Evolutionary conservation across 108 stramenopile genomes (phyloP).

Genomic region (Seminavis robusta): DNA sequence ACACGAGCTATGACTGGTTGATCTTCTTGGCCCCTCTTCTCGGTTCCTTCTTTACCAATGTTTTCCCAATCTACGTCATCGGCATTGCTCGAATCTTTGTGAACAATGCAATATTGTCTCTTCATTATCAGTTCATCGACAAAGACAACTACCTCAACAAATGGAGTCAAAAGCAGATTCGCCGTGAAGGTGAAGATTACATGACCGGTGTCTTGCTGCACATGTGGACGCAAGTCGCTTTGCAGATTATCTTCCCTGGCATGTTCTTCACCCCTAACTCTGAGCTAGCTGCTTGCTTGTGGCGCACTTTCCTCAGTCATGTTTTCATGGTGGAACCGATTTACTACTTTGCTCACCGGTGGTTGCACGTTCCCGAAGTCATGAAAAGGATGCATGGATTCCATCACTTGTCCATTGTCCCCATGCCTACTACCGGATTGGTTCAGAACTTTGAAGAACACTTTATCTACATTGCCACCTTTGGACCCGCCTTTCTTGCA

Average conservation of each 20-base stretch:
- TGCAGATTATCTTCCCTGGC: constrained; percentile 56
- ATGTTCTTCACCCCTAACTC: constrained; percentile 55
- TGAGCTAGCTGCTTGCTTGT: constrained; percentile 34
- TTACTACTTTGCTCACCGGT: constrained; percentile 63
- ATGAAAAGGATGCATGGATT: constrained; percentile 78
- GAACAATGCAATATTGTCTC: constrained; percentile 45
- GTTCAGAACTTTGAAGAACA: constrained; percentile 76
- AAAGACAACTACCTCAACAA: constrained; percentile 73
- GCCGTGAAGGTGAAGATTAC: constrained; percentile 58
- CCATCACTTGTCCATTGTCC: constrained; percentile 61
- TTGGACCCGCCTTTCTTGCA: constrained; percentile 63
- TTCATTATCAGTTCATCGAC: constrained; percentile 61
- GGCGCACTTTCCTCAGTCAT: constrained; percentile 38
- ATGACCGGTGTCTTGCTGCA: constrained; percentile 51
- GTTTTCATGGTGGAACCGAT: constrained; percentile 57
- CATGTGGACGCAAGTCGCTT: constrained; percentile 60
- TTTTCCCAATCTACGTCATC: constrained; percentile 52
- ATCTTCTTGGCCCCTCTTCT: constrained; percentile 50
- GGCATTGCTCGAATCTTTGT: constrained; percentile 52
- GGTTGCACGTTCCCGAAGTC: constrained; percentile 62
- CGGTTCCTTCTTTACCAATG: constrained; percentile 40
- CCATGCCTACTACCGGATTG: constrained; percentile 55
- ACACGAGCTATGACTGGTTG: constrained; percentile 48
- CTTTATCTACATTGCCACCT: constrained; percentile 65
- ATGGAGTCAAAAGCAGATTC: constrained; percentile 52